Evolutionary conservation across 169 alveolate species (phyloP), one percentile per base, ranked within the genome.

Genomic region (Plasmodium malariae): DNA sequence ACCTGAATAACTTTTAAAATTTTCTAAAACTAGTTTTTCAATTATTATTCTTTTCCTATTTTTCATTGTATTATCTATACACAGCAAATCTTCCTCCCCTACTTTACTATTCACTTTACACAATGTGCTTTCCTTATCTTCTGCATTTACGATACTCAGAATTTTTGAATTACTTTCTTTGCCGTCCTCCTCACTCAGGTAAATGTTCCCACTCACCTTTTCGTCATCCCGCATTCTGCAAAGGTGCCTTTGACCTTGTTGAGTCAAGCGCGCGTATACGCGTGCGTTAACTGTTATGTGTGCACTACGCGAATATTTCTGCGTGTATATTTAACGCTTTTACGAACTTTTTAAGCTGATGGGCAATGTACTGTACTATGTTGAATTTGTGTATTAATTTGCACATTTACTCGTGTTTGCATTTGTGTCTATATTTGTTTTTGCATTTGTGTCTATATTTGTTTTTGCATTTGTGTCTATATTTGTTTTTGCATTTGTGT

Each of bases 1-100:
- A 0, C 99, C 99, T 60, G 98, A 96, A 92, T 97, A 98, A 54
- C 99, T 97, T 93, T 98, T 98, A 92, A 98, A 98, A 94, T 98
- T 98, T 74, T 97, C 98, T 51, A 98, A 89, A 14, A 95, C 97
- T 14, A 98, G 95, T 92, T 95, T 95, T 48, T 96, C 94, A 34
- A 98, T 97, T 59, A 97, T 97, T 55, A 98, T 93, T 19, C 99
- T 70, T 68, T 68, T 62, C 40, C 57, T 62, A 34, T 9, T 30
- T 63, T 62, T 65, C 36, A 49, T 21, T 9, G 17, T 17, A 11
- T 62, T 34, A 11, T 74, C 59, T 19, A 57, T 14, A 30, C 88
- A 30, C 34, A 74, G 12, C 12, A 63, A 2, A 26, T 4, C 17
- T 9, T 7, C 21, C 2, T 37, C 37, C 57, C 28, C 21, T 28